Conservation (phyloP, 2,329 filamentous ascomycete species). For the Chaetomium strumarium region DNA sequence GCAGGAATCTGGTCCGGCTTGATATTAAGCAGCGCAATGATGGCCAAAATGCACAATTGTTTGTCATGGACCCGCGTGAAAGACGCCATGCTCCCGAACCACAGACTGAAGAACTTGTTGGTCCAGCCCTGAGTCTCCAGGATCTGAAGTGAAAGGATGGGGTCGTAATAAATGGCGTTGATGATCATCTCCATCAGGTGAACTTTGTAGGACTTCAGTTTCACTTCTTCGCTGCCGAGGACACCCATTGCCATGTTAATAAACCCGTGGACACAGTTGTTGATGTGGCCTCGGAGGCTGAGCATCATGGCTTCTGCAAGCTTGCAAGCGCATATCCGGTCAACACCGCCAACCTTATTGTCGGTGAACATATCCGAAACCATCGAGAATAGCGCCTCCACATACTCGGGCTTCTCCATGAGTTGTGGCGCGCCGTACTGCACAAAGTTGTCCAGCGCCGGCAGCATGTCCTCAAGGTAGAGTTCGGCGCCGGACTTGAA, state of each 20-base stretch:
- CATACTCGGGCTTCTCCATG: slow-evolving; percentile 76
- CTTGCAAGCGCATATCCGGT: slow-evolving; percentile 96
- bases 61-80: slow-evolving; percentile 97
- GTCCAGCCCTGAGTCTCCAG: slow-evolving; percentile 93
- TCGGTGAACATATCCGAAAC: slow-evolving; percentile 92
- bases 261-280: slow-evolving; percentile 84
- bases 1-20: slow-evolving; percentile 74
- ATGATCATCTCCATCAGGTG: slow-evolving; percentile 99
- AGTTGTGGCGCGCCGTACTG: slow-evolving; percentile 81
- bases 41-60: slow-evolving; percentile 94
- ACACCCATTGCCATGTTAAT: slow-evolving; percentile 83
- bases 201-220: slow-evolving; percentile 89
- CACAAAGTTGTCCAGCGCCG: slow-evolving; percentile 95
- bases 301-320: slow-evolving; percentile 96
- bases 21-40: slow-evolving; percentile 76
- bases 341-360: slow-evolving; percentile 85
- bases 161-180: slow-evolving; percentile 97
- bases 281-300: slow-evolving; percentile 80
- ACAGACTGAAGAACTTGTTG: slow-evolving; percentile 97
- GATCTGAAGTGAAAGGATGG: slow-evolving; percentile 72
- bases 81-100: slow-evolving; percentile 93
- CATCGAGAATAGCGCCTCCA: slow-evolving; percentile 87
- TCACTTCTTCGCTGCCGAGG: slow-evolving; percentile 67
- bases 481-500: slow-evolving; percentile 97
- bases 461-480: slow-evolving; percentile 98